A percentile compares a stretch with the other conserved stretches of the same genome.
Conservation (phyloP, 2,329 filamentous ascomycete species). For the Fusarium sp. region DNA sequence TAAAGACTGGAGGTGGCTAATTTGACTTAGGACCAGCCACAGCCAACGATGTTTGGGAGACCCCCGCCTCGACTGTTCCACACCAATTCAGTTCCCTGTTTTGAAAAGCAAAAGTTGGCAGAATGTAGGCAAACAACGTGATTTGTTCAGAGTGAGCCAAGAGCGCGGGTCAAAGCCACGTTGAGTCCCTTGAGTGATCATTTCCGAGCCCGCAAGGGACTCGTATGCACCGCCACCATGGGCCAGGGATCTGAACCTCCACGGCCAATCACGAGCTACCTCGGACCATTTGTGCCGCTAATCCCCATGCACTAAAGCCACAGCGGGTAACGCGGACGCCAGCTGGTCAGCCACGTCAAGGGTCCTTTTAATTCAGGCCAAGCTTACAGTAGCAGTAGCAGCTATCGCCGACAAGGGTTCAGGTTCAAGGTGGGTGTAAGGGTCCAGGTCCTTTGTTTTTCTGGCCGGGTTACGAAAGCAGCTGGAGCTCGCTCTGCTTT, state of each 20-base stretch:
- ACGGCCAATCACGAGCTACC: slow-evolving; percentile 21
- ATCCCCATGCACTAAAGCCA: slow-evolving; percentile 38
- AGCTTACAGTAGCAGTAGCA: slow-evolving; percentile 13
- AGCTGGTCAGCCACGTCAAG: slow-evolving; percentile 35
- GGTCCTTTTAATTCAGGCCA: slow-evolving; percentile 35
- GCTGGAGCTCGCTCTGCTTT: slow-evolving; percentile 20
- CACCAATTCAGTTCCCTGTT: slow-evolving; percentile 38
- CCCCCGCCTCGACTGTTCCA: slow-evolving; percentile 29
- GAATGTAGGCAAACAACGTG: slow-evolving; percentile 37
- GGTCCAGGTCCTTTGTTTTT: slow-evolving; percentile 34
- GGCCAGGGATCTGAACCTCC: not conserved
- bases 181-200: slow-evolving; percentile 38
- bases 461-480: slow-evolving; percentile 29
- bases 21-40: slow-evolving; percentile 31
- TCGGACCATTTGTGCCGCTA: slow-evolving; percentile 39
- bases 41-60: slow-evolving; percentile 28
- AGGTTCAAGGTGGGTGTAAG: slow-evolving; percentile 31
- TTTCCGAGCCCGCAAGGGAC: slow-evolving; percentile 34
- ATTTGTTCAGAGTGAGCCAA: slow-evolving; percentile 13
- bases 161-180: slow-evolving; percentile 25
- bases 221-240: slow-evolving; percentile 43
- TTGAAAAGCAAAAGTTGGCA: slow-evolving; percentile 43
- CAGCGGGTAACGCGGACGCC: slow-evolving; percentile 10
- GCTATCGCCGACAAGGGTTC: slow-evolving; percentile 38
- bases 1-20: slow-evolving; percentile 32